Base-by-base conservation (phyloP, 2,329 filamentous ascomycete genomes). In the Curvularia eragrostidis region DNA sequence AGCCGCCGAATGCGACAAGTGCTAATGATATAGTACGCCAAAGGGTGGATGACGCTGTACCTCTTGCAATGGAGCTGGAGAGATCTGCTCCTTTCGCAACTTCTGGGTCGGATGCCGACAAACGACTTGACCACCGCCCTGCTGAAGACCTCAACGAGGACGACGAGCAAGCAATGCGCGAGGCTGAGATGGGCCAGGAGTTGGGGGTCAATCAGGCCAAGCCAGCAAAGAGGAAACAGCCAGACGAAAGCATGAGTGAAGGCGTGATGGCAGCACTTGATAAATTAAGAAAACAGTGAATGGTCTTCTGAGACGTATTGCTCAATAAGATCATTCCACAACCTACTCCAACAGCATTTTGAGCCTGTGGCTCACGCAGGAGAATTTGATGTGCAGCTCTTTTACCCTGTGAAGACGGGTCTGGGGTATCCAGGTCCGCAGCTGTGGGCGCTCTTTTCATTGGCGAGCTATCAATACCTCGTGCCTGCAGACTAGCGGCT, bases 261-360 rank as follows among this genome's bases (percentile, higher is more conserved):
- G 85, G 85, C 9, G 81, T 88, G 49, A 81, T 83, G 77, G 83
- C 84, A 28, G 86, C 85, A 5, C 70, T 88, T 49, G 83, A 80
- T 47, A 87, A 82, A 64, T 70, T 88, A 48, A 77, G 86, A 58
- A 68, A 77, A 49, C 68, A 74, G 47, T 75, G 48, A 36, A 41
- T 9, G 5, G 30, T 12, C 6, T n/a, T n/a, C 19, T 34, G 13
- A 15, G 13, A 26, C n/a, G 7, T 26, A 39, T 15, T 13, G 12
- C 10, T 5, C 19, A 19, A 49, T 13, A 19, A 21, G 23, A 15
- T 13, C n/a, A 18, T 28, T 13, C 5, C 15, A 43, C 8, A 18
- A 39, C 10, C 6, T 10, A 15, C 19, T n/a, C n/a, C 9, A 18
- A 34, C 18, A 47, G 24, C n/a, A 47, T 12, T 19, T 19, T 18